These are phyloP conservation scores for Viridothelium virens DNA, from an alignment of 495 filamentous ascomycete genomes.

Conservation along the genomic window DNA sequence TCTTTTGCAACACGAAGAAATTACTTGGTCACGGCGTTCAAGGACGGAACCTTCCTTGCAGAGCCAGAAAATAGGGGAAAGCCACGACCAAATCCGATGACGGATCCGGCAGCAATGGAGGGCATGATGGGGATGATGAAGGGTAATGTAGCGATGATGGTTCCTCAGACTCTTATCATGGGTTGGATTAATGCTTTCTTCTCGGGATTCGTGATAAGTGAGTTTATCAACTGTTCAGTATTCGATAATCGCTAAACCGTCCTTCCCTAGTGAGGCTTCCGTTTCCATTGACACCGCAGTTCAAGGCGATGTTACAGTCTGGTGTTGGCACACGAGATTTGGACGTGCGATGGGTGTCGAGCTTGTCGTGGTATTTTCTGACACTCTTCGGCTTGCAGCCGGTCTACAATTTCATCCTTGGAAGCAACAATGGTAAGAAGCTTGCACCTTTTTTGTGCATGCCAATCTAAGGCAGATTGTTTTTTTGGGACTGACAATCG, in stretches of 20 bases:
- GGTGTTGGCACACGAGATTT: conserved; percentile 92
- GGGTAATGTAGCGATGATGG: conserved; percentile 99
- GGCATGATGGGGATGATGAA: conserved; percentile 99
- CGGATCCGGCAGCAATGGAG: conserved; percentile 95
- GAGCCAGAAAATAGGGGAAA: conserved; percentile 78
- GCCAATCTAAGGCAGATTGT: background rate
- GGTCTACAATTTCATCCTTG: conserved; percentile 95
- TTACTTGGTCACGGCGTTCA: conserved; percentile 68
- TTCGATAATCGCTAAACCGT: background rate
- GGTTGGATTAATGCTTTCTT: conserved; percentile 99
- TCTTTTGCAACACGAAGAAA: conserved; percentile 73
- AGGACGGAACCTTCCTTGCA: conserved; percentile 80
- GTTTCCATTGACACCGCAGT: conserved; percentile 93
- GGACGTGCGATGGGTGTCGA: conserved; percentile 96
- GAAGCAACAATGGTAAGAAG: conserved; percentile 81
- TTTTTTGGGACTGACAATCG: background rate
- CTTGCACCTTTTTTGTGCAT: background rate
- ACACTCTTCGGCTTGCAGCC: conserved; percentile 93
- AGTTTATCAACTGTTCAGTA: conserved; percentile 23
- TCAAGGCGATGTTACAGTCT: conserved; percentile 98
- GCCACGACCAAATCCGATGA: conserved; percentile 88
- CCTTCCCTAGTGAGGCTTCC: conserved; percentile 76
- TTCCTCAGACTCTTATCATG: conserved; percentile 98
- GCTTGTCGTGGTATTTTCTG: conserved; percentile 96
- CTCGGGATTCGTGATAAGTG: conserved; percentile 92